These are phyloP conservation scores for Penicillium aurantiogriseum DNA, from an alignment of 2,329 filamentous ascomycete species.

Conservation along the genomic window DNA sequence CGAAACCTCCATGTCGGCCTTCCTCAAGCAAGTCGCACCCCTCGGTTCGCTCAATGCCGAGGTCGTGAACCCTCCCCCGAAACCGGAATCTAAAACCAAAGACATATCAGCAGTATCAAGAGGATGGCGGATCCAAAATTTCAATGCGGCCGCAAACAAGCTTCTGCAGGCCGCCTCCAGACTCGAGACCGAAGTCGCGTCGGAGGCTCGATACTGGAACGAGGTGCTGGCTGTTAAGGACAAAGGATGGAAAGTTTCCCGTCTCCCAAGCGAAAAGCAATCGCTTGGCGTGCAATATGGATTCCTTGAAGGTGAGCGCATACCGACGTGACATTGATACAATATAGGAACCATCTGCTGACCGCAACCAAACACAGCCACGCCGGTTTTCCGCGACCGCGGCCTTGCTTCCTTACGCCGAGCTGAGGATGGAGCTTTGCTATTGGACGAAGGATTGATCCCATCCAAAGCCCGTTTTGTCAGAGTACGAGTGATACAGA, in stretches of 20 bases:
- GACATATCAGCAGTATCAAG: constrained; percentile 55
- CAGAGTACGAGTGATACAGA: constrained; percentile 63
- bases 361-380: constrained; percentile 43
- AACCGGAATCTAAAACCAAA: constrained; percentile 55
- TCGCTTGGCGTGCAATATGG: constrained; percentile 85
- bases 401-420: constrained; percentile 80
- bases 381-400: constrained; percentile 60
- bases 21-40: constrained; percentile 68
- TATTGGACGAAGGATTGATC: constrained; percentile 63
- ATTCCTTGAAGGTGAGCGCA: constrained; percentile 67
- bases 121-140: constrained; percentile 76
- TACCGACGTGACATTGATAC: background rate
- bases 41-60: constrained; percentile 72
- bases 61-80: constrained; percentile 60
- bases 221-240: constrained; percentile 78
- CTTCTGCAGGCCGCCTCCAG: constrained; percentile 70
- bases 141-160: constrained; percentile 71
- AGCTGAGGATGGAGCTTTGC: constrained; percentile 69
- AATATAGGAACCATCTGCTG: constrained; percentile 24
- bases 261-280: constrained; percentile 69
- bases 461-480: constrained; percentile 58
- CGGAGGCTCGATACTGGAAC: constrained; percentile 85
- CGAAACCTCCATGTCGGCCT: constrained; percentile 66
- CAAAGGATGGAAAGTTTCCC: constrained; percentile 81
- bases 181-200: constrained; percentile 71